Conservation (phyloP, 306 rosid species). For the Ormosia emarginata region DNA sequence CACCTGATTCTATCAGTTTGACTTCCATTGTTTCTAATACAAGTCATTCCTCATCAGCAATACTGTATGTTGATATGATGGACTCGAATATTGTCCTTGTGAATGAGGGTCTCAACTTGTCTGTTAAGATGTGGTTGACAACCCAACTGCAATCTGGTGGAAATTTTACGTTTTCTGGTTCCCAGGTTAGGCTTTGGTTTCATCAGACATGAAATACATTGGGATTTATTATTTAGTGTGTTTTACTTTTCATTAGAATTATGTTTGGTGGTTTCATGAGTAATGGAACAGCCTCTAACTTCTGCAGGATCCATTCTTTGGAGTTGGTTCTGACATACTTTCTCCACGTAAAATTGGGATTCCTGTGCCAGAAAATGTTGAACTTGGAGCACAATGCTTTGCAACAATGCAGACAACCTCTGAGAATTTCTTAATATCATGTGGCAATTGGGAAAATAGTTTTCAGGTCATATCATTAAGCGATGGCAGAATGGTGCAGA, state of each 20-base stretch:
- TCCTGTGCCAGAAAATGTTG: slow-evolving; percentile 87
- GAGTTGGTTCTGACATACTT: slow-evolving; percentile 81
- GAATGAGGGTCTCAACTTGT: slow-evolving; percentile 75
- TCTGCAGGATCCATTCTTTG: slow-evolving; percentile 85
- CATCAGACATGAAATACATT: slow-evolving; percentile 27
- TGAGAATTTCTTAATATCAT: slow-evolving; percentile 79
- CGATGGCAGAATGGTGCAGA: slow-evolving; percentile 93
- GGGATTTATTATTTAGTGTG: background rate
- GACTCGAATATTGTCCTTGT: slow-evolving; percentile 81
- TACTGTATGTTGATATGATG: slow-evolving; percentile 65
- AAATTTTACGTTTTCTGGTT: slow-evolving; percentile 88
- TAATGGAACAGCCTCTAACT: slow-evolving; percentile 17
- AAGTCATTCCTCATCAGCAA: slow-evolving; percentile 52
- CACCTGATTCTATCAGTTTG: slow-evolving; percentile 85
- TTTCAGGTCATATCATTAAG: slow-evolving; percentile 85
- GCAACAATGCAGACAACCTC: slow-evolving; percentile 76
- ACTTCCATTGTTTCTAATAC: slow-evolving; percentile 65
- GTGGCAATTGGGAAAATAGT: slow-evolving; percentile 99
- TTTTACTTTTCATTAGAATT: background rate
- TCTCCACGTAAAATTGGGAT: slow-evolving; percentile 86
- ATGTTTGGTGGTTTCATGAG: slow-evolving; percentile 13
- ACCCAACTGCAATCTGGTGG: slow-evolving; percentile 92
- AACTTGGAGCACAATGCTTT: slow-evolving; percentile 84
- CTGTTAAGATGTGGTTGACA: slow-evolving; percentile 91
- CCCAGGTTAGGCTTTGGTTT: slow-evolving; percentile 63